Conservation (phyloP, 192 early-diverging fungal genomes). For the Diversispora epigaea region DNA sequence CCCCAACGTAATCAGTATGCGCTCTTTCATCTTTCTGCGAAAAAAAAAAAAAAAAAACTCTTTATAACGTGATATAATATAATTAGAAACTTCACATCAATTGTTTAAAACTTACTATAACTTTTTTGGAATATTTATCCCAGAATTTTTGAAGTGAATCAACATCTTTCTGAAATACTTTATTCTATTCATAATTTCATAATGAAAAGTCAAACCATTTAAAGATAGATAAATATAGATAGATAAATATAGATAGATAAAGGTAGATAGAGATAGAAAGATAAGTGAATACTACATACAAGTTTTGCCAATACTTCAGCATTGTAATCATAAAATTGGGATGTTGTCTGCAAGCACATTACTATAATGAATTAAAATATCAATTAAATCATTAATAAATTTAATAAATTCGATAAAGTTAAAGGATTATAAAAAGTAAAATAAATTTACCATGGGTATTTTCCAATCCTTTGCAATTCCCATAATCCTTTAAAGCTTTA, state of each 20-base stretch:
- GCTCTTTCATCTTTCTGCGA: constrained; percentile 46
- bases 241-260: too few relatives aligned
- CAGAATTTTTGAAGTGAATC: constrained; percentile 39
- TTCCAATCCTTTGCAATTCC: too few relatives aligned
- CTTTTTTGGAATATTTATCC: constrained; percentile 46
- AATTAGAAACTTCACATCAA: not conserved
- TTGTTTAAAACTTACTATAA: constrained; percentile 33
- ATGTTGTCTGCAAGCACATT: constrained; percentile 48
- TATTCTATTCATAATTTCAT: constrained; percentile 28
- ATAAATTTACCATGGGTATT: too few relatives aligned
- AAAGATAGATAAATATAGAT: too few relatives aligned
- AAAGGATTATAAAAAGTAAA: too few relatives aligned
- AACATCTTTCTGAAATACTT: constrained; percentile 46
- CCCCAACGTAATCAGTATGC: constrained; percentile 40
- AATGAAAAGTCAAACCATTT: not conserved
- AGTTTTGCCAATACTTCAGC: constrained; percentile 43
- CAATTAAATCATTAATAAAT: not conserved
- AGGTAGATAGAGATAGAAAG: not conserved
- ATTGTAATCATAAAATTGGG: constrained; percentile 47
- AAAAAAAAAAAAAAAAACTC: too few relatives aligned
- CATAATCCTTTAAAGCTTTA: too few relatives aligned
- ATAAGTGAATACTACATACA: constrained; percentile 26
- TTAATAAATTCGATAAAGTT: too few relatives aligned
- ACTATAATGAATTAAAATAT: constrained; percentile 17
- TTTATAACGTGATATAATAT: too few relatives aligned